These are phyloP conservation scores for Diaporthe citrichinensis DNA, from an alignment of 2,329 filamentous ascomycete species.

Conservation along the genomic window DNA sequence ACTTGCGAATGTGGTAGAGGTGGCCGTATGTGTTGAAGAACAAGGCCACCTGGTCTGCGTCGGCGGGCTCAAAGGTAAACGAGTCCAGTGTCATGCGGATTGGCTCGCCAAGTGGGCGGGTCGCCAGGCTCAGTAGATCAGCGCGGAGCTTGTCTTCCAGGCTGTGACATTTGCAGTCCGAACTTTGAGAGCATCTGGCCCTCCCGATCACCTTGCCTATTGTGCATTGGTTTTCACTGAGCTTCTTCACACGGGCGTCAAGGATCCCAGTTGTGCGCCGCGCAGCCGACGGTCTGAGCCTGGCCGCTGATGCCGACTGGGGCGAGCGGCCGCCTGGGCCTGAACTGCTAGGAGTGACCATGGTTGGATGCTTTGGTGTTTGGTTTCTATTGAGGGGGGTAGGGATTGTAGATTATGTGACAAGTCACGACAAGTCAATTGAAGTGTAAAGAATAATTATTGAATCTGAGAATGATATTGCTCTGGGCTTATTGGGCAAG, in stretches of 20 bases:
- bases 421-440: constrained; percentile 16
- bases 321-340: neutral
- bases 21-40: neutral
- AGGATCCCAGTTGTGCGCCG: neutral
- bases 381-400: neutral
- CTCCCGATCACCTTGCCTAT: neutral
- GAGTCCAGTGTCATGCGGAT: neutral
- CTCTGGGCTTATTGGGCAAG: neutral
- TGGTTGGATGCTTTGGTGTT: neutral
- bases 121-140: neutral
- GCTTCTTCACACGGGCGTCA: constrained; percentile 15
- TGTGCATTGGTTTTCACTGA: constrained; percentile 6
- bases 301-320: neutral
- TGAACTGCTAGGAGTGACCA: neutral
- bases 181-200: neutral
- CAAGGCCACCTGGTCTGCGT: neutral
- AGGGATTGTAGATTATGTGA: neutral
- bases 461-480: neutral
- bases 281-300: neutral
- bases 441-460: neutral
- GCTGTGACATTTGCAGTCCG: neutral
- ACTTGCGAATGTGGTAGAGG: constrained; percentile 11
- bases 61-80: neutral
- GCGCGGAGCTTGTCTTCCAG: neutral
- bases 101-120: neutral